Conservation (phyloP, 306 rosid genomes). For the Betula pendula region DNA sequence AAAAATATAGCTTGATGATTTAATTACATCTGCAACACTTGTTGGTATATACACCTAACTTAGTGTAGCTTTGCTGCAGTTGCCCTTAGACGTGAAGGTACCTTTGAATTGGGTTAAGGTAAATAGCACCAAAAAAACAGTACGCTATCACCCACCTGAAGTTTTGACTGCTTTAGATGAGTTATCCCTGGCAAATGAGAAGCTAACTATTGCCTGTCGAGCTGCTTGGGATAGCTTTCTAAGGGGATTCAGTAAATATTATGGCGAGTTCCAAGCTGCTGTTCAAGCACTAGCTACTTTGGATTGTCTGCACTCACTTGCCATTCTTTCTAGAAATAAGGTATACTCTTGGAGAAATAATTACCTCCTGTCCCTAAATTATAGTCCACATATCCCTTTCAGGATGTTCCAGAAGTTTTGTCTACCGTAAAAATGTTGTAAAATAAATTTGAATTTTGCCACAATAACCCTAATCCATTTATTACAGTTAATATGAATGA, state of each 20-base stretch:
- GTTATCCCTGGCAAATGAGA: constrained; percentile 72
- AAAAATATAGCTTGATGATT: constrained; percentile 8
- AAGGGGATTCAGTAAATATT: constrained; percentile 59
- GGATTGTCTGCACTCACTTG: constrained; percentile 88
- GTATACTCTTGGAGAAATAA: constrained; percentile 39
- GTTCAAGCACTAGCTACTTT: constrained; percentile 89
- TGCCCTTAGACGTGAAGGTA: constrained; percentile 68
- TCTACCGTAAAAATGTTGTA: neutral
- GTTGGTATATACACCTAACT: constrained; percentile 9
- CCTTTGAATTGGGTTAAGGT: constrained; percentile 86
- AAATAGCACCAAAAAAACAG: constrained; percentile 83
- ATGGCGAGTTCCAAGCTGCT: constrained; percentile 77
- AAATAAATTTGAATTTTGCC: neutral
- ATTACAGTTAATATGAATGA: neutral
- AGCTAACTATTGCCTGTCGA: constrained; percentile 64
- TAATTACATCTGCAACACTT: constrained; percentile 21
- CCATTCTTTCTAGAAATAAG: constrained; percentile 89
- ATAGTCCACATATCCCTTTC: neutral
- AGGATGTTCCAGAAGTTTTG: neutral
- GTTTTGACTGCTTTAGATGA: constrained; percentile 70
- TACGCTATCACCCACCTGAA: constrained; percentile 94
- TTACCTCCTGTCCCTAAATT: constrained; percentile 4
- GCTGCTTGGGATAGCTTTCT: constrained; percentile 90
- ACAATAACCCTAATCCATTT: neutral
- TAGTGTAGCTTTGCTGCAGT: constrained; percentile 45